Conservation (phyloP, 148 eudicot genomes). For the Heliosperma pusillum region DNA sequence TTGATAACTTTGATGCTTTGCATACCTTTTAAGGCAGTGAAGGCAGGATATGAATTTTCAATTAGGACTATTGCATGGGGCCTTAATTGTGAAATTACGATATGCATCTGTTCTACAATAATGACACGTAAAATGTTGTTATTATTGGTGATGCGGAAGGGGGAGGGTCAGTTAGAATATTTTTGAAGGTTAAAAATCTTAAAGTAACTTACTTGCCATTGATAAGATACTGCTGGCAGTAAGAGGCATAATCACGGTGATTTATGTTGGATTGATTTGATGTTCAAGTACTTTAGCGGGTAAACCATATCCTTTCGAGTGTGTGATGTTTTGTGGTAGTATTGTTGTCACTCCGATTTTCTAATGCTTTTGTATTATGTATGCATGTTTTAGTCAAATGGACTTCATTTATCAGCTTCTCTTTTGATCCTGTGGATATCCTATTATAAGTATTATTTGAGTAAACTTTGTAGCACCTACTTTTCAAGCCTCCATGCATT, state of each 20-base stretch:
- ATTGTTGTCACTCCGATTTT: neutral
- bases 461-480: neutral
- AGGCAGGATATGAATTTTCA: neutral
- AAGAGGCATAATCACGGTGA: neutral
- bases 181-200: neutral
- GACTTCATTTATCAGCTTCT: neutral
- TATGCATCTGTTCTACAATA: neutral
- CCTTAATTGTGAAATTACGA: neutral
- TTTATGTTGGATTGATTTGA: neutral
- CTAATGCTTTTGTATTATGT: neutral
- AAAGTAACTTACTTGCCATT: neutral
- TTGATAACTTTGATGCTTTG: neutral
- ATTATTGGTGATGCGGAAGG: neutral
- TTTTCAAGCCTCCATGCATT: neutral
- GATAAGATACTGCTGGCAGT: neutral
- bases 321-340: neutral
- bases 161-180: neutral
- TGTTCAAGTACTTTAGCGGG: neutral
- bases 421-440: neutral
- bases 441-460: neutral
- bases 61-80: neutral
- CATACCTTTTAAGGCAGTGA: neutral
- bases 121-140: neutral
- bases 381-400: neutral
- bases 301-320: neutral